Evolutionary conservation across 2,329 filamentous ascomycete genomes (phyloP).

Genomic region (Waltergamsia citrina): DNA sequence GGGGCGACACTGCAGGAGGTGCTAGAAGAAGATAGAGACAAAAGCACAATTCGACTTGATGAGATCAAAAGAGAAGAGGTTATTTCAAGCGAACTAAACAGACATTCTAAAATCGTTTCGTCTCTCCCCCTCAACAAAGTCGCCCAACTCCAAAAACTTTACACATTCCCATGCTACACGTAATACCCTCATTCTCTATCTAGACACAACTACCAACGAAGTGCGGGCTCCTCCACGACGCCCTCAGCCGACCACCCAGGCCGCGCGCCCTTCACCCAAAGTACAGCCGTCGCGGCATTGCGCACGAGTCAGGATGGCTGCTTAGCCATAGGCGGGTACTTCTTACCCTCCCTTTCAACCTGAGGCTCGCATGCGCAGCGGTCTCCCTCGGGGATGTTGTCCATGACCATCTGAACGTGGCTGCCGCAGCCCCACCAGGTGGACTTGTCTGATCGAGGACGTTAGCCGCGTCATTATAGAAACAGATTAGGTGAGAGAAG

Average conservation of each 20-base stretch:
- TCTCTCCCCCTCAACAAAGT: not conserved
- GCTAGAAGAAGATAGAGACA: slow-evolving; percentile 24
- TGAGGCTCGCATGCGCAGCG: slow-evolving; percentile 59
- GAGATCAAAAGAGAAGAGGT: not conserved
- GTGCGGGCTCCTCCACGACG: too few relatives aligned
- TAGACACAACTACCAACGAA: too few relatives aligned
- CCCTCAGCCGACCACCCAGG: too few relatives aligned
- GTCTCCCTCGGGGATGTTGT: slow-evolving; percentile 43
- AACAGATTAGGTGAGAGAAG: too few relatives aligned
- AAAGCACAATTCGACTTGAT: slow-evolving; percentile 18
- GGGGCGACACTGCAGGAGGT: slow-evolving; percentile 40
- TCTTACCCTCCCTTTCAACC: slow-evolving; percentile 48
- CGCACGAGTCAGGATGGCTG: slow-evolving; percentile 26
- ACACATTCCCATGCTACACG: too few relatives aligned
- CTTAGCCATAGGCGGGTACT: slow-evolving; percentile 55
- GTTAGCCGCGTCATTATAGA: too few relatives aligned
- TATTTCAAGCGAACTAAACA: not conserved
- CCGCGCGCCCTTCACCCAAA: slow-evolving; percentile 16
- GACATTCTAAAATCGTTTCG: not conserved
- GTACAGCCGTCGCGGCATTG: slow-evolving; percentile 15
- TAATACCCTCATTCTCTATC: too few relatives aligned
- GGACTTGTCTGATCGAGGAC: slow-evolving; percentile 38
- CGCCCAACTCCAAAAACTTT: not conserved
- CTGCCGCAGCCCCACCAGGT: slow-evolving; percentile 59
- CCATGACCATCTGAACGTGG: slow-evolving; percentile 54